phyloP scores from a whole-genome alignment of 2,329 filamentous ascomycete genomes.

The Aspergillus melleus region DNA sequence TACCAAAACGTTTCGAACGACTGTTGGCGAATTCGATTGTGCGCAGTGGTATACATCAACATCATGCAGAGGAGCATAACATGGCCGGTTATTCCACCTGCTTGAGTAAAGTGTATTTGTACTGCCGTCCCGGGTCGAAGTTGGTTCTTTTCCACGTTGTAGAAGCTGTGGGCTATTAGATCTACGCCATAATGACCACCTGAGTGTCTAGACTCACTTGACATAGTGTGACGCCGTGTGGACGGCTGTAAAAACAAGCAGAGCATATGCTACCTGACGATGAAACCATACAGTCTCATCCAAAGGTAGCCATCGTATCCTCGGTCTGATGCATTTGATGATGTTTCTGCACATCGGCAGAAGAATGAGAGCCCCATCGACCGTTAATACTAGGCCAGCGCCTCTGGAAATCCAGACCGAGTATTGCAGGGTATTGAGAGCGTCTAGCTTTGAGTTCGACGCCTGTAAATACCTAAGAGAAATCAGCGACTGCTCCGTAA shows the following conservation, averaged over 20 bases:
- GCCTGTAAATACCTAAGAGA: conserved; percentile 73
- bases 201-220: conserved; percentile 64
- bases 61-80: conserved; percentile 99
- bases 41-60: conserved; percentile 94
- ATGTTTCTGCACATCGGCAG: conserved; percentile 94
- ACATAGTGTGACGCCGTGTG: conserved; percentile 87
- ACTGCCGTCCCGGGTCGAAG: conserved; percentile 77
- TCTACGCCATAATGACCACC: too few relatives aligned
- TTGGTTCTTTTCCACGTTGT: conserved; percentile 85
- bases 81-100: conserved; percentile 91
- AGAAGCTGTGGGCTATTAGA: conserved; percentile 66
- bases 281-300: conserved; percentile 98
- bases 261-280: conserved; percentile 84
- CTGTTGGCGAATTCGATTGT: conserved; percentile 90
- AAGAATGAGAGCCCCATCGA: conserved; percentile 84
- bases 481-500: conserved; percentile 21
- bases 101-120: conserved; percentile 86
- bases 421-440: conserved; percentile 76
- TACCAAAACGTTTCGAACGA: conserved; percentile 99
- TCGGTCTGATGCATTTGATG: conserved; percentile 79
- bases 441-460: conserved; percentile 65
- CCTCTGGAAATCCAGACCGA: conserved; percentile 97
- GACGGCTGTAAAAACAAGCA: conserved; percentile 77
- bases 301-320: conserved; percentile 83
- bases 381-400: conserved; percentile 78